Evolutionary conservation across 2,329 filamentous ascomycete species (phyloP).

Genomic region (Calonectria pauciramosa): DNA sequence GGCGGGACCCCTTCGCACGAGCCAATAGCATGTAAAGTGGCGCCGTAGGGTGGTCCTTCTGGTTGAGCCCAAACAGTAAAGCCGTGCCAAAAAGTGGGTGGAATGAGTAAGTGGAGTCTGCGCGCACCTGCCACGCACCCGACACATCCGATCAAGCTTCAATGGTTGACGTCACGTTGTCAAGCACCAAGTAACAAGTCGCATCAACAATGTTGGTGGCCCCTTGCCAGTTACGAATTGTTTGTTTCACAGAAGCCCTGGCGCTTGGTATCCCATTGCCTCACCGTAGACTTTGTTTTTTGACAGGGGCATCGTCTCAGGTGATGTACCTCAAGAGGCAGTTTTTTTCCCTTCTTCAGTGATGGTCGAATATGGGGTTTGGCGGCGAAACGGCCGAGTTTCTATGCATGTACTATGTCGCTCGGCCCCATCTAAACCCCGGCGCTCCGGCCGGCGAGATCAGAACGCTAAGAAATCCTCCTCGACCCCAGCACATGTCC

Average conservation of each 20-base stretch:
- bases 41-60: background rate
- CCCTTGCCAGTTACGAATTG: background rate
- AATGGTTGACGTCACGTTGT: constrained; percentile 40
- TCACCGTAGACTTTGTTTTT: background rate
- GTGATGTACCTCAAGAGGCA: background rate
- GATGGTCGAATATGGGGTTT: background rate
- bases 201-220: background rate
- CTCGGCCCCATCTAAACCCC: constrained; percentile 32
- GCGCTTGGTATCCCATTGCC: background rate
- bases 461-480: constrained; percentile 6
- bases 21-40: constrained; percentile 26
- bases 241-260: background rate
- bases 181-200: constrained; percentile 8
- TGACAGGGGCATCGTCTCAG: background rate
- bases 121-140: constrained; percentile 21
- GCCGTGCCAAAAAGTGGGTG: background rate
- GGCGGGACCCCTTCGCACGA: background rate
- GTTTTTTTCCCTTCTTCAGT: background rate
- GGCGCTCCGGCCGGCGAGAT: constrained; percentile 31
- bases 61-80: background rate
- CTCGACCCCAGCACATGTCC: constrained; percentile 12
- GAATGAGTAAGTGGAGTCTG: constrained; percentile 21
- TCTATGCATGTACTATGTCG: constrained; percentile 32
- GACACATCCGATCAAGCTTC: constrained; percentile 32
- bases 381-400: constrained; percentile 40